Evolutionary conservation across 306 rosid species (phyloP).

Genomic region (Vigna reflexopilosa): DNA sequence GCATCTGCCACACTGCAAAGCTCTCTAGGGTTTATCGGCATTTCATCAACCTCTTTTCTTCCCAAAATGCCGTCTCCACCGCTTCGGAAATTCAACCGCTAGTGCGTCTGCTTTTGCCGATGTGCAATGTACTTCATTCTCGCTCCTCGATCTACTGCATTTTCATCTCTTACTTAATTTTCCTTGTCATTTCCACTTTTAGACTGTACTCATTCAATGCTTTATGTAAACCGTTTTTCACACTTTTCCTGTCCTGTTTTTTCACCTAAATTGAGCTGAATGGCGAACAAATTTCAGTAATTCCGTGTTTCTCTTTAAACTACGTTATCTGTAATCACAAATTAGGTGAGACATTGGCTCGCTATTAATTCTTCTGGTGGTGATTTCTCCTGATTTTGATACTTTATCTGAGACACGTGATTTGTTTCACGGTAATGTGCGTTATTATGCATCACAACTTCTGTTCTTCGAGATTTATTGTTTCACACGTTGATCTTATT

Average conservation of each 20-base stretch:
- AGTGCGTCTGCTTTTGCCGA: slow-evolving; percentile 34
- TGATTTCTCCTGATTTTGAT: slow-evolving; percentile 3
- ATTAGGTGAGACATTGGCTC: slow-evolving; percentile 15
- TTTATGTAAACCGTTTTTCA: neutral
- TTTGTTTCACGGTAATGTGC: slow-evolving; percentile 31
- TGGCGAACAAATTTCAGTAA: neutral
- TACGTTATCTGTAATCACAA: slow-evolving; percentile 28
- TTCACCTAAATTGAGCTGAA: slow-evolving; percentile 24
- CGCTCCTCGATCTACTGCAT: slow-evolving; percentile 63
- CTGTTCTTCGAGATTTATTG: slow-evolving; percentile 32
- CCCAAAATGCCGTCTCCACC: slow-evolving; percentile 35
- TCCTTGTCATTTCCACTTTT: slow-evolving; percentile 14
- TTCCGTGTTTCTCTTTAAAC: neutral
- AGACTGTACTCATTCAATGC: neutral
- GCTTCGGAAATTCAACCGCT: slow-evolving; percentile 39
- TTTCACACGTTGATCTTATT: slow-evolving; percentile 32
- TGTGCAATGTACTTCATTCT: slow-evolving; percentile 53
- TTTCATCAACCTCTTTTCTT: slow-evolving; percentile 41
- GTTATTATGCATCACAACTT: slow-evolving; percentile 14
- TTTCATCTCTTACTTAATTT: slow-evolving; percentile 52
- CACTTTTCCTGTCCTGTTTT: neutral
- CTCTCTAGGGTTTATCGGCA: slow-evolving; percentile 53
- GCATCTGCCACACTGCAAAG: neutral
- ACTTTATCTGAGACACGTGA: neutral
- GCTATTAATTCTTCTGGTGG: neutral